Evolutionary conservation across 306 rosid species (phyloP).

Genomic region (Carpinus fangiana): DNA sequence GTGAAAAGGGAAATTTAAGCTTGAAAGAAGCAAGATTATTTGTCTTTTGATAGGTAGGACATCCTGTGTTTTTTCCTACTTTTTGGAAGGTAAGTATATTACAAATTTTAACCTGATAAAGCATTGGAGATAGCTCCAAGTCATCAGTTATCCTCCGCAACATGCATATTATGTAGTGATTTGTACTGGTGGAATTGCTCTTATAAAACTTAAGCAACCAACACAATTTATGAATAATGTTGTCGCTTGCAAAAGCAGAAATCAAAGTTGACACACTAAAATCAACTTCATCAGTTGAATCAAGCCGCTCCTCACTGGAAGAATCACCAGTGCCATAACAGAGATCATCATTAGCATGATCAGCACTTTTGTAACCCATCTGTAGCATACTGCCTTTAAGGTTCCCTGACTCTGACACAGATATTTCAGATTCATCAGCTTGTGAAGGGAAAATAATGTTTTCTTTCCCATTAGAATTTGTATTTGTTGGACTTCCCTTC

Average conservation of each 20-base stretch:
- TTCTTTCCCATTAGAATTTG: conserved; percentile 42
- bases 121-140: conserved; percentile 84
- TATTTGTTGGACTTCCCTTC: conserved; percentile 32
- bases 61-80: not conserved
- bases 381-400: conserved; percentile 29
- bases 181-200: conserved; percentile 71
- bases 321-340: conserved; percentile 45
- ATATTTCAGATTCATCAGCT: conserved; percentile 33
- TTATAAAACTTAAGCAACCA: conserved; percentile 97
- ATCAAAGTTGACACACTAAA: conserved; percentile 69
- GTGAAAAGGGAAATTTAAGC: not conserved
- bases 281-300: conserved; percentile 77
- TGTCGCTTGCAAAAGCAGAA: conserved; percentile 73
- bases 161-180: conserved; percentile 74
- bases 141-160: conserved; percentile 77
- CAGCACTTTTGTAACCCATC: conserved; percentile 35
- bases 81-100: conserved; percentile 19
- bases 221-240: conserved; percentile 76
- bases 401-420: conserved; percentile 31
- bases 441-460: conserved; percentile 19
- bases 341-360: conserved; percentile 45
- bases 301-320: conserved; percentile 71
- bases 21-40: not conserved
- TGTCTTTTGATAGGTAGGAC: not conserved
- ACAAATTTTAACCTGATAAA: conserved; percentile 73